phyloP scores from a whole-genome alignment of 1,284 basidiomycete species.

The Porodaedalea pini region DNA sequence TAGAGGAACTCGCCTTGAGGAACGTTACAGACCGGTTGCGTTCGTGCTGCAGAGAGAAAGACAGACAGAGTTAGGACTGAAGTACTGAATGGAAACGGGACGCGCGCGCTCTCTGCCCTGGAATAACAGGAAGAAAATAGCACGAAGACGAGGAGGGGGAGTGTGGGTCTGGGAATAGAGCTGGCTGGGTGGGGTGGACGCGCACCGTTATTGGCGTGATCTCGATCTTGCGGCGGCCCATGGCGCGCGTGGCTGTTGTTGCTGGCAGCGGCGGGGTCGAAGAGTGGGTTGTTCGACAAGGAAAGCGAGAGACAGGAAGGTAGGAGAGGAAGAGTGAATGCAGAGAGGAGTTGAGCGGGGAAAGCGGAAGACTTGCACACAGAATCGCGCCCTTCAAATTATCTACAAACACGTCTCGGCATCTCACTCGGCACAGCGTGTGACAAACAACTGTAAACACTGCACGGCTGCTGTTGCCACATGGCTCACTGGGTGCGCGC shows the following conservation, averaged over 20 bases:
- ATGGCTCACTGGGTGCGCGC: background rate
- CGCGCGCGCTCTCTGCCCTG: background rate
- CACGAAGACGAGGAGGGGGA: conserved; percentile 2
- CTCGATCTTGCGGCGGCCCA: conserved; percentile 24
- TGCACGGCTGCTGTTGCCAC: background rate
- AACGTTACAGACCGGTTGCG: conserved; percentile 47
- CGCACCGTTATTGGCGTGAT: conserved; percentile 22
- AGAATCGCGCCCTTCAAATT: background rate
- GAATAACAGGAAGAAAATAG: conserved; percentile 7
- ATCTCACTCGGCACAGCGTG: background rate
- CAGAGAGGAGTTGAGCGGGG: background rate
- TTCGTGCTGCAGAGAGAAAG: conserved; percentile 33
- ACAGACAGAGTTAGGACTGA: background rate
- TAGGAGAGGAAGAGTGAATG: background rate
- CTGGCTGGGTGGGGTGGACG: too few species aligned
- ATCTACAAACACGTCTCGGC: background rate
- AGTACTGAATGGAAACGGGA: background rate
- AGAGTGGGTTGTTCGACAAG: too few species aligned
- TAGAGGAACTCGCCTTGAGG: conserved; percentile 34
- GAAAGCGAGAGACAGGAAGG: background rate
- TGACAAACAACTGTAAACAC: background rate
- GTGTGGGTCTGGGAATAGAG: conserved; percentile 1
- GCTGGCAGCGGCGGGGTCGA: background rate
- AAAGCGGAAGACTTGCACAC: background rate
- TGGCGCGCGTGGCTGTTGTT: background rate